phyloP scores from a whole-genome alignment of 2,329 filamentous ascomycete genomes.

The Xylariomycetidae sp. region DNA sequence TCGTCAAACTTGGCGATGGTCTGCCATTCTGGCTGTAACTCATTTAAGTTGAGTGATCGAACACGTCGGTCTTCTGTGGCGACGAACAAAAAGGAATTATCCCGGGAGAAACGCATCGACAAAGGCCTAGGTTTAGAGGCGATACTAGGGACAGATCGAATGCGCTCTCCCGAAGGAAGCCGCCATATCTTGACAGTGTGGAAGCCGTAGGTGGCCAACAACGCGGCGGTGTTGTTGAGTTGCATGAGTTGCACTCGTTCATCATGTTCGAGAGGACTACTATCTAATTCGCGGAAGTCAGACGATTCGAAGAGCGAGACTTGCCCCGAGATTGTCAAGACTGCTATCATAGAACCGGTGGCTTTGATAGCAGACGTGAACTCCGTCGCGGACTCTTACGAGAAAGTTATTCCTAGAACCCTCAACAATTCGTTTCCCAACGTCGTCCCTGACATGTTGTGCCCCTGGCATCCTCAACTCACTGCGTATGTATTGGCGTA shows the following conservation, averaged over 20 bases:
- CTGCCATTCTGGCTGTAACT: conserved; percentile 13
- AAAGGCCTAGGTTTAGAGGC: conserved; percentile 19
- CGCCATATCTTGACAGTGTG: conserved; percentile 23
- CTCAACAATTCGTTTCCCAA: conserved; percentile 10
- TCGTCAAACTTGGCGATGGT: conserved; percentile 14
- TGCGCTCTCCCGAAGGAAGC: conserved; percentile 18
- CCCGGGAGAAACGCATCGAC: conserved; percentile 14
- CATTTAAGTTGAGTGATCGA: conserved; percentile 11
- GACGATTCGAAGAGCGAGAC: conserved; percentile 16
- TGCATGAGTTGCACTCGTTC: conserved; percentile 18
- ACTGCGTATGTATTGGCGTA: conserved; percentile 14
- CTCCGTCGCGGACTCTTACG: neutral
- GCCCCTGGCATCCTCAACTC: conserved; percentile 15
- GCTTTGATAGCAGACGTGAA: conserved; percentile 9
- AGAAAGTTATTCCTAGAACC: conserved; percentile 7
- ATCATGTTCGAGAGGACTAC: conserved; percentile 12
- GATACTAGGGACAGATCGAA: conserved; percentile 14
- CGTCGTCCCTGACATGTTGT: conserved; percentile 11
- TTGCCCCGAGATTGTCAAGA: conserved; percentile 10
- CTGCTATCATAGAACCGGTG: conserved; percentile 9
- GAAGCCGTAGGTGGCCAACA: conserved; percentile 25
- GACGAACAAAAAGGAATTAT: conserved; percentile 17
- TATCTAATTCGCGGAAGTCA: conserved; percentile 14
- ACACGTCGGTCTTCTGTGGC: conserved; percentile 18
- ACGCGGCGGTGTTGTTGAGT: conserved; percentile 14